Evolutionary conservation across 2,329 filamentous ascomycete species (phyloP), one percentile per base, ranked within the genome.

Genomic region (Colletotrichum sp.): DNA sequence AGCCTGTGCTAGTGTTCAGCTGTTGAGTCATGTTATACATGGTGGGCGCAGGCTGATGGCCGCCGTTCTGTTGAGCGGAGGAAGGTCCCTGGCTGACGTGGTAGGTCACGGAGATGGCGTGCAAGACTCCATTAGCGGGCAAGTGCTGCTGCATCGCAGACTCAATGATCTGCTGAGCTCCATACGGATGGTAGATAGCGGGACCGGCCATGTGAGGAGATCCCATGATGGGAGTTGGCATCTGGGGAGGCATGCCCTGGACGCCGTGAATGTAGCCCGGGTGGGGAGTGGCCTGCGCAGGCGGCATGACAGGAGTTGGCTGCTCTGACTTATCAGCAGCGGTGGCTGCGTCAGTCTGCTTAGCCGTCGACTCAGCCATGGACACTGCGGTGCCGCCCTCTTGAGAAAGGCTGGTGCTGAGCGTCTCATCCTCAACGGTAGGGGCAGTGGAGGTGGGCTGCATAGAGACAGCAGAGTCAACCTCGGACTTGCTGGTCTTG

Each of bases 91-190:
- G 18, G 28, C 64, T 75, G 26, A 75, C 52, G 48, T 75, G 73
- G 21, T 73, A 75, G 18, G 73, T 75, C n/a, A 75, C 32, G 32
- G 56, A 73, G 13, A 75, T 21, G 6, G 73, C 64, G 24, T 63
- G 56, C 14, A 75, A 18, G 3, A 64, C 18, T 5, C 64, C 63
- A 8, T 30, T 28, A 7, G 43, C 43, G 43, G 43, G 43, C n/a
- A 52, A 4, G 6, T 52, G 43, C 43, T 52, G 43, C 43, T 52
- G 43, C 43, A 52, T 52, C 43, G 43, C 43, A 52, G 43, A 52
- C 43, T 52, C 43, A 52, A 52, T 52, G 43, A 52, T 13, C n/a
- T 52, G 43, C 43, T 52, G 43, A 52, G n/a, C 43, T 52, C 43
- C 43, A 52, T 65, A 64, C 16, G 48, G 24, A n/a, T 62, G 59